Evolutionary conservation across 768 basidiomycete species (phyloP), one percentile per base, ranked within the genome.

Genomic region (Termitomyces sp.): DNA sequence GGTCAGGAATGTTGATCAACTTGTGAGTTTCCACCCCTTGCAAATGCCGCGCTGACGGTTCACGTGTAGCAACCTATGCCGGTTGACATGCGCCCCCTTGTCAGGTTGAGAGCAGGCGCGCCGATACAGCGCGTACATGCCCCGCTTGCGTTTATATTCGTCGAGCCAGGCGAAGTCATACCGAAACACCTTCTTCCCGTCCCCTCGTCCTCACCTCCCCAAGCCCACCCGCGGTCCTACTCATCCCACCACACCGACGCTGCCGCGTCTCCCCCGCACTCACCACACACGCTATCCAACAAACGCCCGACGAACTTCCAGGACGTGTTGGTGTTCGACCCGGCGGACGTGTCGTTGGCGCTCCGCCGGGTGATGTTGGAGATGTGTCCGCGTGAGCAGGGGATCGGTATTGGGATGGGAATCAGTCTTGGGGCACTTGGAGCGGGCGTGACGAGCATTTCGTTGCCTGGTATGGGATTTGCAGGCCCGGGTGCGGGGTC

Each of bases 301-400:
- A 45, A 28, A 6, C 67, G 72, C 17, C 72, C 74, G 12, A 67
- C 67, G 19, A 82, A 83, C 57, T 80, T 77, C 61, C 86, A 87
- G 65, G 88, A 91, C 56, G 58, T 89, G 3, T 75, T 90, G 17
- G 63, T 89, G 3, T 89, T 91, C 62, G 85, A 90, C 63, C 81
- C 85, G 0, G 68, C 67, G 0, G 80, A 82, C 40, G 80, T 81
- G 0, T 69, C 77, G 3, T 72, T 90, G 21, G 79, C 80, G 0
- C 69, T 89, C 44, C 74, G 83, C 25, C 71, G 87, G 1, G 67
- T 89, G 46, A 68, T 70, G 2, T 55, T 86, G 5, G 81, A 85
- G 35, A 64, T 71, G 45, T 64, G 57, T 35, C 58, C 64, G 12
- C 66, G 42, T 61, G 71, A 61, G 44, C 66, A 57, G 59, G 70